These are phyloP conservation scores for Hypoxylon crocopeplum DNA, from an alignment of 495 filamentous ascomycete species.

Conservation along the genomic window DNA sequence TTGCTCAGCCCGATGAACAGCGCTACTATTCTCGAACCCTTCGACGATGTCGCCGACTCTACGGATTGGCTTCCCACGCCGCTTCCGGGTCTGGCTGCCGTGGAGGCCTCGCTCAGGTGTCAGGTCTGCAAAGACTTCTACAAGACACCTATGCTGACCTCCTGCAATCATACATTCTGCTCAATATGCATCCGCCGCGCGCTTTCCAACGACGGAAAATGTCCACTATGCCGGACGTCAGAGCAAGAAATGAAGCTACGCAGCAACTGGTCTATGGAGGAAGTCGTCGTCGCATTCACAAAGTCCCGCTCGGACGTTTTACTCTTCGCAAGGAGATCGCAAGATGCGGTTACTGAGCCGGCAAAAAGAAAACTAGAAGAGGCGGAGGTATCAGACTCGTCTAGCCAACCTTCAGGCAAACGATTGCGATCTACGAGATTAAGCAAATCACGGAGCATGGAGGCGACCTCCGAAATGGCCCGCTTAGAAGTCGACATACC, in stretches of 20 bases:
- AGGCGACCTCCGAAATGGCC: slow-evolving; percentile 46
- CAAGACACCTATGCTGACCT: slow-evolving; percentile 89
- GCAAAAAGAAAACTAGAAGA: slow-evolving; percentile 61
- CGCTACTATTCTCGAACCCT: slow-evolving; percentile 20
- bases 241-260: slow-evolving; percentile 86
- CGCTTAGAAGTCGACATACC: slow-evolving; percentile 42
- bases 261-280: slow-evolving; percentile 81
- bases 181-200: slow-evolving; percentile 90
- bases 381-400: slow-evolving; percentile 27
- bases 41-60: slow-evolving; percentile 77
- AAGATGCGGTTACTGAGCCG: slow-evolving; percentile 10
- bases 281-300: slow-evolving; percentile 81
- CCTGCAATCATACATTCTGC: slow-evolving; percentile 96
- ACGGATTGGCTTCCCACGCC: slow-evolving; percentile 93
- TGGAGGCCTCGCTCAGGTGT: slow-evolving; percentile 90
- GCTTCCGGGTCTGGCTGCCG: slow-evolving; percentile 69
- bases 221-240: slow-evolving; percentile 77
- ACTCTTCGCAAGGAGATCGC: slow-evolving; percentile 60
- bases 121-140: slow-evolving; percentile 99
- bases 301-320: slow-evolving; percentile 67
- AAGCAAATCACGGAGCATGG: slow-evolving; percentile 46
- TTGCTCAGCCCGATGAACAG: slow-evolving; percentile 20
- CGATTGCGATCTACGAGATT: slow-evolving; percentile 53
- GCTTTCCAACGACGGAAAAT: slow-evolving; percentile 80
- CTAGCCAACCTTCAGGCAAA: slow-evolving; percentile 44